phyloP scores from a whole-genome alignment of 192 early-diverging fungal genomes.

The Lobosporangium transversale region DNA sequence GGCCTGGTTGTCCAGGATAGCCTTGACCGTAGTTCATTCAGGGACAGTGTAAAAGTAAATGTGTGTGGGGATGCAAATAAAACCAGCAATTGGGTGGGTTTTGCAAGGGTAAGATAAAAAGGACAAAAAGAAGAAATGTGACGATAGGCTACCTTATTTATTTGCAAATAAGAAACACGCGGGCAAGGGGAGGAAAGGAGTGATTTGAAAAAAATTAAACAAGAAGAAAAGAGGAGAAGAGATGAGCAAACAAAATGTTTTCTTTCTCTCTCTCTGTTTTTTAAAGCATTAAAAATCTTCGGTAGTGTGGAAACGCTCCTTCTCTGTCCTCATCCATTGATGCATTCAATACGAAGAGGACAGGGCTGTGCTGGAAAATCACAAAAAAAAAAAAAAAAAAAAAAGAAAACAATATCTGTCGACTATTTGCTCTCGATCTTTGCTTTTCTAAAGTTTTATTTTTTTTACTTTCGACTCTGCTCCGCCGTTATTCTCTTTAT shows the following conservation, averaged over 20 bases:
- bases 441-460: too few species aligned
- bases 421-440: too few species aligned
- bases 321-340: not conserved
- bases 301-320: not conserved
- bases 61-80: not conserved
- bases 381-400: too few species aligned
- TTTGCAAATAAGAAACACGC: not conserved
- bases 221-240: not conserved
- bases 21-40: conserved; percentile 30
- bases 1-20: conserved; percentile 7
- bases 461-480: too few species aligned
- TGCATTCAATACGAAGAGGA: not conserved
- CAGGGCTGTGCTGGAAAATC: too few species aligned
- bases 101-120: not conserved
- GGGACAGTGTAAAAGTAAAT: not conserved
- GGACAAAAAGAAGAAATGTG: not conserved
- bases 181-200: not conserved
- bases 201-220: not conserved
- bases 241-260: not conserved
- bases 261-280: too few species aligned
- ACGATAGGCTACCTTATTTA: too few species aligned
- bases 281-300: too few species aligned
- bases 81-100: not conserved
- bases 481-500: too few species aligned
- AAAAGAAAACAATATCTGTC: too few species aligned